Evolutionary conservation across 768 basidiomycete genomes (phyloP).

Genomic region (Cubamyces sp.): DNA sequence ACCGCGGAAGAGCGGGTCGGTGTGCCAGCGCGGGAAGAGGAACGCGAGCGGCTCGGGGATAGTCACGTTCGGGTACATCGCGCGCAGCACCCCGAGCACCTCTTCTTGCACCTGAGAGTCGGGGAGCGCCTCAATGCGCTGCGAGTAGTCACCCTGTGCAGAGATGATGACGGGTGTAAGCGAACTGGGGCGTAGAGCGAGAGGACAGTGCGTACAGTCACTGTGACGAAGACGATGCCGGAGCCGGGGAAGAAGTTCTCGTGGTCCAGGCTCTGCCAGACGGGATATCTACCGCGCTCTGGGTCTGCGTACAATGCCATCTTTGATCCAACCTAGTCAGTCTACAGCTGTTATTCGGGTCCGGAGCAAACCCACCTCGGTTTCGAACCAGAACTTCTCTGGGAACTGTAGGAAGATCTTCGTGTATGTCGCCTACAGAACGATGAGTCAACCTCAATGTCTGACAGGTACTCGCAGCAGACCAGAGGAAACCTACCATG

Average conservation of each 20-base stretch:
- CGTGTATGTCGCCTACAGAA: constrained; percentile 55
- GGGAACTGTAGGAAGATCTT: constrained; percentile 72
- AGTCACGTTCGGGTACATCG: constrained; percentile 57
- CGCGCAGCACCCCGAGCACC: constrained; percentile 53
- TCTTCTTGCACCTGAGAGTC: constrained; percentile 52
- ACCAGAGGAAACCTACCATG: constrained; percentile 47
- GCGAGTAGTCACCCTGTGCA: constrained; percentile 57
- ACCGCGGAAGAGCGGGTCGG: constrained; percentile 55
- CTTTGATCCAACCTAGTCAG: constrained; percentile 32
- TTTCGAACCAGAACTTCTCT: constrained; percentile 61
- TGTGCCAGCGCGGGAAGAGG: constrained; percentile 54
- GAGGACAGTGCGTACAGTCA: constrained; percentile 40
- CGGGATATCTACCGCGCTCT: constrained; percentile 63
- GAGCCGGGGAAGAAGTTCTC: constrained; percentile 62
- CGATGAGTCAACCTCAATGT: neutral
- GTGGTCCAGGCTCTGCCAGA: constrained; percentile 71
- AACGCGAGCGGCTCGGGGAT: constrained; percentile 60
- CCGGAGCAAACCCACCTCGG: constrained; percentile 37
- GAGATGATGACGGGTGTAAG: neutral
- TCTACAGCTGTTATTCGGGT: neutral
- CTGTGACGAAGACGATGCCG: constrained; percentile 57
- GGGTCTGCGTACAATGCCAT: constrained; percentile 61
- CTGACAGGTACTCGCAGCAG: neutral
- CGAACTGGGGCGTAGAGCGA: neutral
- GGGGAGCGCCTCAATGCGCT: constrained; percentile 57